phyloP scores from a whole-genome alignment of 129 eudicot species.

The Helichrysum umbraculigerum region DNA sequence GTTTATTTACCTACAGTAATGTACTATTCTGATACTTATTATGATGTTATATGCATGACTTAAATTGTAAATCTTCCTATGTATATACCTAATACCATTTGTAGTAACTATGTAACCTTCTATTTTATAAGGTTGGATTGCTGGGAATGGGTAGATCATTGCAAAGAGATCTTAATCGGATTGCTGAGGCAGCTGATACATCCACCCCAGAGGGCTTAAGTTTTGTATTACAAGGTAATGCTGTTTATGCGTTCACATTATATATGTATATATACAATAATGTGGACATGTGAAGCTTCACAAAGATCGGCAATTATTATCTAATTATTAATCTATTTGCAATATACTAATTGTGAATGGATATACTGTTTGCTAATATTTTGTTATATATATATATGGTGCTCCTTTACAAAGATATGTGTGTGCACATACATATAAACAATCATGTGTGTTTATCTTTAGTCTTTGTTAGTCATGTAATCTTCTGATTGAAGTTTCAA shows the following conservation, averaged over 20 bases:
- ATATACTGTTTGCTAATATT: not conserved
- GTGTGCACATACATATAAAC: not conserved
- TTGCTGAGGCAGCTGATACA: constrained; percentile 91
- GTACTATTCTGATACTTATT: not conserved
- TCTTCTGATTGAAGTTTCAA: constrained; percentile 4
- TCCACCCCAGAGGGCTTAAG: constrained; percentile 75
- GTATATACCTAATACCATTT: constrained; percentile 16
- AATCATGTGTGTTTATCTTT: not conserved
- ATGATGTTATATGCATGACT: constrained; percentile 9
- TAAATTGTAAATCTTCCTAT: not conserved
- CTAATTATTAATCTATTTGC: not conserved
- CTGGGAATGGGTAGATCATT: constrained; percentile 85
- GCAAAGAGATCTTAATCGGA: constrained; percentile 83
- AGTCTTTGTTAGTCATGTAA: not conserved
- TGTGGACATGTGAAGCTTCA: not conserved
- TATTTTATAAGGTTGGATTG: constrained; percentile 67
- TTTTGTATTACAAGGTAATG: constrained; percentile 80
- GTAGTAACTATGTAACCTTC: not conserved
- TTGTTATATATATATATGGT: not conserved
- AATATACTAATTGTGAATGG: not conserved
- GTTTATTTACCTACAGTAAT: constrained; percentile 7
- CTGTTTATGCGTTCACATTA: constrained; percentile 7
- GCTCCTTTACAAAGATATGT: not conserved
- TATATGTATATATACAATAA: not conserved
- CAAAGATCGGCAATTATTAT: not conserved